These are phyloP conservation scores for Phaeosphaeria sp. DNA, from an alignment of 2,329 filamentous ascomycete species.

Conservation along the genomic window DNA sequence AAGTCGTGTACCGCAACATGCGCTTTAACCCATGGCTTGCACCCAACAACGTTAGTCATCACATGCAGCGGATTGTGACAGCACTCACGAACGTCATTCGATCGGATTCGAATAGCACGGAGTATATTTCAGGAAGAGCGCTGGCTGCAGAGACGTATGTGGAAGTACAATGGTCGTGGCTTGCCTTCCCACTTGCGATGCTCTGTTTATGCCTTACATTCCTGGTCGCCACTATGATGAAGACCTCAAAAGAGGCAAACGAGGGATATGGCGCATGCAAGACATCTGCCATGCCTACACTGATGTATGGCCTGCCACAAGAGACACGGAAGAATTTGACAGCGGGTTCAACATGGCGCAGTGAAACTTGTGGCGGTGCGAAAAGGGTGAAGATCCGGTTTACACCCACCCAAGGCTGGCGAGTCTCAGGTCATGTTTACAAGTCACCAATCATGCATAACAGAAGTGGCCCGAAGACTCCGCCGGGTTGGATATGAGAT, in stretches of 20 bases:
- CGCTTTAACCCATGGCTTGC: conserved; percentile 22
- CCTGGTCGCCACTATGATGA: conserved; percentile 32
- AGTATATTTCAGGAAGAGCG: conserved; percentile 12
- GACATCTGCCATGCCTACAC: conserved; percentile 31
- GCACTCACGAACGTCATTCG: conserved; percentile 30
- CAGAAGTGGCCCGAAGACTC: neutral
- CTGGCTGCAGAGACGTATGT: conserved; percentile 10
- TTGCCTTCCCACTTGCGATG: conserved; percentile 34
- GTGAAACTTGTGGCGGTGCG: neutral
- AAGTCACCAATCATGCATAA: neutral
- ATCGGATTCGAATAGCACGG: conserved; percentile 14
- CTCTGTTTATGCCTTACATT: conserved; percentile 28
- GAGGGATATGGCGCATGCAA: conserved; percentile 33
- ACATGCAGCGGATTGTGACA: conserved; percentile 27
- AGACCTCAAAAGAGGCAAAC: conserved; percentile 18
- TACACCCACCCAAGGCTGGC: conserved; percentile 16
- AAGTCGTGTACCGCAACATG: neutral
- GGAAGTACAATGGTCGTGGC: conserved; percentile 38
- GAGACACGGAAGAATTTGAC: conserved; percentile 5
- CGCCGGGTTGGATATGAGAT: conserved; percentile 14
- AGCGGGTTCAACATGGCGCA: conserved; percentile 1
- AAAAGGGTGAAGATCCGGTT: conserved; percentile 15
- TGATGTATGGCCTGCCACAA: conserved; percentile 27
- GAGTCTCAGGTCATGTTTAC: conserved; percentile 15
- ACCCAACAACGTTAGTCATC: conserved; percentile 28